Base-by-base conservation (phyloP, 768 basidiomycete species). In the Auricularia sp. region DNA sequence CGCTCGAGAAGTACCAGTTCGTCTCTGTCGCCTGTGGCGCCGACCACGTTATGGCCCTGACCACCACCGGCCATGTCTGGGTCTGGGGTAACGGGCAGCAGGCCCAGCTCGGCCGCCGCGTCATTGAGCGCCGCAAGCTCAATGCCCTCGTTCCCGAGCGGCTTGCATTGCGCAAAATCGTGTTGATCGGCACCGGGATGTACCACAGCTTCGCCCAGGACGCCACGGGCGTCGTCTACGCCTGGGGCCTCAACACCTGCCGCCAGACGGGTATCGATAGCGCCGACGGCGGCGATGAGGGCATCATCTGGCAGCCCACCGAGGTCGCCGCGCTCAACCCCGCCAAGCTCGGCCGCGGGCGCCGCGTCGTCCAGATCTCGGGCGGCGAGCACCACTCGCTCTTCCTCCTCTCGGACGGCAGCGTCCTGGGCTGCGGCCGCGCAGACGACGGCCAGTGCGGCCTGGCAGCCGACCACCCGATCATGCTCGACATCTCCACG, bases 371-470 rank as follows among this genome's bases (percentile, higher is more conserved):
- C 23, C 83, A 91, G 72, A 91, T 98, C 67, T 80, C 71, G 23
- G 92, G 88, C 18, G 93, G 96, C 56, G 87, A 89, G 64, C 90
- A 97, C 69, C 94, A 99, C 72, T 86, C 93, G 0, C 73, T 98
- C 59, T 98, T 99, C 81, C 79, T 93, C 68, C 89, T 94, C 11
- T 81, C 83, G 44, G 80, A 83, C 36, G 96, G 96, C 59, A 84
- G 86, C 66, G 90, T 98, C 1, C 96, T 84, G 72, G 91, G 87
- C 1, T 90, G 88, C 70, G 96, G 96, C 2, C 86, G 94, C 43
- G 85, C 84, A 56, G 91, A 94, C 68, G 85, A 85, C 43, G 84
- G 88, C 42, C 93, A 97, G 70, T 82, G 96, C 36, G 96, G 96
- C 11, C 74, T 81, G 2, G 66, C 68, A 3, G 68, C 69, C 36